Evolutionary conservation across 139 green algal species (phyloP), one percentile per base, ranked within the genome.

Genomic region (Coccomyxa sp.): DNA sequence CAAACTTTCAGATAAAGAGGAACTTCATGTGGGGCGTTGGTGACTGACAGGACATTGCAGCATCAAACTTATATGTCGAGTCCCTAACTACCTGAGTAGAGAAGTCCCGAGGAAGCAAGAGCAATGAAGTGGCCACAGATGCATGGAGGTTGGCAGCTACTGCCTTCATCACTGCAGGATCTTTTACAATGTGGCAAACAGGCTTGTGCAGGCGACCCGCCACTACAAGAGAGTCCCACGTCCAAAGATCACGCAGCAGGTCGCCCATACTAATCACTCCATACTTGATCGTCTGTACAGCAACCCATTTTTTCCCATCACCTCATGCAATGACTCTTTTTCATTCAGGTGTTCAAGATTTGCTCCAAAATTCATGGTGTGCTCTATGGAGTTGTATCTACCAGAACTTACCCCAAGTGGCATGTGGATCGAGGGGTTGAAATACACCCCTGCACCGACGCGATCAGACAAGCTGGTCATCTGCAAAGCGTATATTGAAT

Each of bases 141-240:
- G 91, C 75, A 1, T 79, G 79, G 32, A 92, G 83, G 88, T 98
- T 98, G 32, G 58, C n/a, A 31, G 83, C 59, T 67, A 79, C 38
- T 13, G 84, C 81, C 0, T 67, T 32, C 14, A 58, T 51, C 63
- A 89, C 76, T 27, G 63, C 59, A 7, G 82, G 45, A 57, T 85
- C 79, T 16, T 77, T 58, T 31, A 75, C 17, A 38, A 96, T 83
- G 11, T 77, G 74, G 13, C 89, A 78, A 13, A 97, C 91, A 16
- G 95, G 95, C 85, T 98, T 98, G 28, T 98, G 95, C 87, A 98
- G 79, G 12, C 95, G 87, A 0, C 95, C 95, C 13, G 87, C 89
- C 1, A 95, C 81, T 84, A 97, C 98, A 3, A 98, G 84, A 59
- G 84, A 84, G 81, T 90, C 79, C 95, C 95, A 98, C 17, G 77